A percentile compares a stretch with the other conserved stretches of the same genome.
phyloP scores from a whole-genome alignment of 495 filamentous ascomycete species.

The Penicillium pancosmium region DNA sequence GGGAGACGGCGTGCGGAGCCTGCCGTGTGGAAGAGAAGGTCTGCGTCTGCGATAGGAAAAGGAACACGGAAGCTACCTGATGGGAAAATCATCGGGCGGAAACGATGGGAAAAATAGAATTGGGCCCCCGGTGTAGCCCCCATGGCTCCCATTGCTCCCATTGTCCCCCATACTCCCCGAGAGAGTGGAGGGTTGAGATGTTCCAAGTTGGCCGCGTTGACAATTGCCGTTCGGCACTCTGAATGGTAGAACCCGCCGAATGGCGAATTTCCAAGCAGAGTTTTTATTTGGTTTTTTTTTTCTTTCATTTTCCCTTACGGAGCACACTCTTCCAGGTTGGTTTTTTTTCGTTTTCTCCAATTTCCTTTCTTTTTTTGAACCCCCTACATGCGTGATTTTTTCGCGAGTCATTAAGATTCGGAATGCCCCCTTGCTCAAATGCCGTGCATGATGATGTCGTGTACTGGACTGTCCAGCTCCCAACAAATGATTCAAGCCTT shows the following conservation, averaged over 20 bases:
- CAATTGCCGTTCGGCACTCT: slow-evolving; percentile 15
- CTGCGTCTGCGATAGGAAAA: slow-evolving; percentile 11
- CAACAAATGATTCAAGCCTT: neutral
- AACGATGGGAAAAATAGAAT: slow-evolving; percentile 9
- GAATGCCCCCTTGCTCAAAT: slow-evolving; percentile 3
- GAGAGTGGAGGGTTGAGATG: neutral
- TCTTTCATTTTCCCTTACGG: neutral
- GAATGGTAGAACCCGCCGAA: slow-evolving; percentile 7
- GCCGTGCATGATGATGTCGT: neutral
- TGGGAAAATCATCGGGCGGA: slow-evolving; percentile 14
- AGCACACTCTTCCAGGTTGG: neutral
- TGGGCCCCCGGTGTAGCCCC: neutral
- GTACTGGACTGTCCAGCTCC: neutral
- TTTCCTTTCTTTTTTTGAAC: neutral
- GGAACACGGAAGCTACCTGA: neutral
- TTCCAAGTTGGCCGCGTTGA: slow-evolving; percentile 22
- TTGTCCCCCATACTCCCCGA: no score
- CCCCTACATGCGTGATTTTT: slow-evolving; percentile 4
- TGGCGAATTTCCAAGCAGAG: neutral
- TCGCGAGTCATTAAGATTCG: neutral
- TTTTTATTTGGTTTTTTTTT: neutral
- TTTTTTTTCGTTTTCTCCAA: neutral
- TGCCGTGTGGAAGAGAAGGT: slow-evolving; percentile 14
- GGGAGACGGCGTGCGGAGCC: slow-evolving; percentile 27
- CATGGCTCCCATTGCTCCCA: neutral